Conservation (phyloP, 2,329 filamentous ascomycete genomes). For the Neonectria neomacrospora region DNA sequence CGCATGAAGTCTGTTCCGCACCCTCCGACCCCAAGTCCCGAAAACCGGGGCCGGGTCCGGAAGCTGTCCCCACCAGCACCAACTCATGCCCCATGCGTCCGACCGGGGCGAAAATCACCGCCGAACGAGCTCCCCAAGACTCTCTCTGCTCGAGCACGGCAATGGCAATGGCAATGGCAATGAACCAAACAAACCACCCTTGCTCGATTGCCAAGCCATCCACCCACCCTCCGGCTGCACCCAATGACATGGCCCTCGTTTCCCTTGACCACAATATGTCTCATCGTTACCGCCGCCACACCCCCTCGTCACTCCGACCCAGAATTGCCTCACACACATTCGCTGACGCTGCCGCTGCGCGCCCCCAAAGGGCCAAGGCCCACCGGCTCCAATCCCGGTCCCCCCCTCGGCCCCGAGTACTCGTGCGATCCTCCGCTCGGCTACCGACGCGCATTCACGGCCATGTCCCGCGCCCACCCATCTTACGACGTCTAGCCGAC, state of each 20-base stretch:
- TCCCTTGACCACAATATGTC: slow-evolving; percentile 39
- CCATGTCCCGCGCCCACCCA: slow-evolving; percentile 31
- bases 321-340: slow-evolving; percentile 24
- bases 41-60: slow-evolving; percentile 36
- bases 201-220: slow-evolving; percentile 22
- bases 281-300: slow-evolving; percentile 32
- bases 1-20: slow-evolving; percentile 18
- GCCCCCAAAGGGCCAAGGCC: slow-evolving; percentile 22
- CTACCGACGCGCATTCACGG: slow-evolving; percentile 40
- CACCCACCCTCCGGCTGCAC: slow-evolving; percentile 20
- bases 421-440: slow-evolving; percentile 40
- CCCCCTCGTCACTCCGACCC: slow-evolving; percentile 16
- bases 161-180: not conserved
- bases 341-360: slow-evolving; percentile 6
- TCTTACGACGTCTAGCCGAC: slow-evolving; percentile 34
- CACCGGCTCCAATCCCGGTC: slow-evolving; percentile 15
- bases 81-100: slow-evolving; percentile 23
- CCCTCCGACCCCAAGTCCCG: slow-evolving; percentile 26
- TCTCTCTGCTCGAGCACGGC: not conserved
- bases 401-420: slow-evolving; percentile 39
- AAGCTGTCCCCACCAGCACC: slow-evolving; percentile 24
- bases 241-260: slow-evolving; percentile 32
- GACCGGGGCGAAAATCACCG: slow-evolving; percentile 9
- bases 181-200: slow-evolving; percentile 19
- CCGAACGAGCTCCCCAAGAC: slow-evolving; percentile 16